These are phyloP conservation scores for Bipolaris sorokiniana DNA, from an alignment of 2,329 filamentous ascomycete species.

Conservation along the genomic window DNA sequence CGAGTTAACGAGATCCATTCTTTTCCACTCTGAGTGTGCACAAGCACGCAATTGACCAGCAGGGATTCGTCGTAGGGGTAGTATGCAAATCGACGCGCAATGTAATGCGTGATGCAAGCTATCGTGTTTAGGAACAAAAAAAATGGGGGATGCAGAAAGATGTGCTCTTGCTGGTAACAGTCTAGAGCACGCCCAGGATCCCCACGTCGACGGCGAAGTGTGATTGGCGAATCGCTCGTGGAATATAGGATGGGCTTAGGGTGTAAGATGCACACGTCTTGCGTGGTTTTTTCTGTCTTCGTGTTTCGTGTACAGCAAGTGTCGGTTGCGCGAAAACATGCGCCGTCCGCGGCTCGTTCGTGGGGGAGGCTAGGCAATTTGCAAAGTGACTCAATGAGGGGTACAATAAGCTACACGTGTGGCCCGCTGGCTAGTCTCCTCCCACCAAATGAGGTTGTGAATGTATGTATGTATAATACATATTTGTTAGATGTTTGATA, in stretches of 20 bases:
- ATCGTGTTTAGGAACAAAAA: background rate
- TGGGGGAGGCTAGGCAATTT: conserved; percentile 1
- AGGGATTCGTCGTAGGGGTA: conserved; percentile 25
- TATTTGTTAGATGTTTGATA: background rate
- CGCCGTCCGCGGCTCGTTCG: background rate
- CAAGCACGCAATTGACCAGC: conserved; percentile 28
- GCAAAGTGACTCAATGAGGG: conserved; percentile 6
- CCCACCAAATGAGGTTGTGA: too few relatives aligned
- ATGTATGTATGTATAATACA: conserved; percentile 4
- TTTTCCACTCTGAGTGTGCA: conserved; percentile 22
- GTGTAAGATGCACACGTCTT: background rate
- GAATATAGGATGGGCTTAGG: background rate
- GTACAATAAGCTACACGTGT: background rate
- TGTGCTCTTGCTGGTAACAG: conserved; percentile 23
- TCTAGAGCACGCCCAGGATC: conserved; percentile 16
- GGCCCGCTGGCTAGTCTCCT: background rate
- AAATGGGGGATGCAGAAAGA: background rate
- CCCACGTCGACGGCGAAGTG: conserved; percentile 36
- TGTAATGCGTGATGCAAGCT: background rate
- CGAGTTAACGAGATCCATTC: conserved; percentile 53
- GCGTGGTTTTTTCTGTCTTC: background rate
- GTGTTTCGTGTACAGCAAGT: background rate
- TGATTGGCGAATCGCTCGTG: conserved; percentile 1
- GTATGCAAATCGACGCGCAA: conserved; percentile 14
- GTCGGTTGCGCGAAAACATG: background rate